phyloP scores from a whole-genome alignment of 1,284 basidiomycete species.

The Fistulinella staudtii region DNA sequence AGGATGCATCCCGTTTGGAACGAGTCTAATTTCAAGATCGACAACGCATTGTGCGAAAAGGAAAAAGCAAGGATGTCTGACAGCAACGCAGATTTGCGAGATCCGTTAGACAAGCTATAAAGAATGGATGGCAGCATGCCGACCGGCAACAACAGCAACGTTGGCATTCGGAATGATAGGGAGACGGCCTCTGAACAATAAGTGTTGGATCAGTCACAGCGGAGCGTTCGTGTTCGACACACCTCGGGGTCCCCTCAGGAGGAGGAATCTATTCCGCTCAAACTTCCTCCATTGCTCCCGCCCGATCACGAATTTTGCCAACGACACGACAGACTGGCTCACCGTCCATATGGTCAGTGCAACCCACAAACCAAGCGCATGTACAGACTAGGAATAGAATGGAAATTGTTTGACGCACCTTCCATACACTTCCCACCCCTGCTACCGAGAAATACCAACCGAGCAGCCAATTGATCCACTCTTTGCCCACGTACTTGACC shows the following conservation, averaged over 20 bases:
- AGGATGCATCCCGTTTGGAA: conserved; percentile 87
- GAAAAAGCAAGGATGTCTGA: conserved; percentile 83
- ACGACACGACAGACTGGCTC: conserved; percentile 46
- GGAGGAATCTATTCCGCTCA: conserved; percentile 42
- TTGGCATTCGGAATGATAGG: conserved; percentile 59
- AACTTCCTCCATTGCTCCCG: conserved; percentile 50
- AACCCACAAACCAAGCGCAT: no score
- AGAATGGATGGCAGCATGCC: conserved; percentile 64
- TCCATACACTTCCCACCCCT: conserved; percentile 67
- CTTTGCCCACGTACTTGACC: conserved; percentile 74
- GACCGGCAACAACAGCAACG: conserved; percentile 61
- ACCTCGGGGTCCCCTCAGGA: conserved; percentile 46
- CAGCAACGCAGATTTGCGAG: conserved; percentile 64
- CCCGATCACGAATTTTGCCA: conserved; percentile 47
- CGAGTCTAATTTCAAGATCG: conserved; percentile 83
- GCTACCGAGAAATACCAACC: conserved; percentile 73
- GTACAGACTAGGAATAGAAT: no score
- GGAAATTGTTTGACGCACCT: conserved; percentile 33
- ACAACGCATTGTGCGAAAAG: conserved; percentile 81
- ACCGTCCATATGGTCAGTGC: not conserved
- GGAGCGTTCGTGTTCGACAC: conserved; percentile 1
- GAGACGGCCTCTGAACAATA: conserved; percentile 38
- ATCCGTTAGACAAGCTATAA: conserved; percentile 53
- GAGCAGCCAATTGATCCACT: conserved; percentile 79
- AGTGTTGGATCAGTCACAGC: conserved; percentile 9